phyloP scores from a whole-genome alignment of 495 filamentous ascomycete genomes.

The Cairneyella variabilis region DNA sequence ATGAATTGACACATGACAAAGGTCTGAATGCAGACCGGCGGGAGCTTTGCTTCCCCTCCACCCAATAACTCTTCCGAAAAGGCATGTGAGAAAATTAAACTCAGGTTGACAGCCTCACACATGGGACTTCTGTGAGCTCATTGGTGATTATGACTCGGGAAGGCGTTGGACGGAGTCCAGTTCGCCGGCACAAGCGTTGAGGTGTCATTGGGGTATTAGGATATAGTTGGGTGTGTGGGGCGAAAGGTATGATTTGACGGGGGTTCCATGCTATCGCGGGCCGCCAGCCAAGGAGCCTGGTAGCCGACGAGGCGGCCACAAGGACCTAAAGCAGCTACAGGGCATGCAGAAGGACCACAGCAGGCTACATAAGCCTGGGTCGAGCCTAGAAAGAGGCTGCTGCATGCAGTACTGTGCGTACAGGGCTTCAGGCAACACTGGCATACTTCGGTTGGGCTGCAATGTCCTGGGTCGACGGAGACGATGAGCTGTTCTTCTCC shows the following conservation, averaged over 20 bases:
- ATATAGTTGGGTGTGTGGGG: too few relatives aligned
- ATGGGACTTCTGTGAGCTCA: background rate
- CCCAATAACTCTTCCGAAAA: slow-evolving; percentile 15
- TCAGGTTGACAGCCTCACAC: slow-evolving; percentile 12
- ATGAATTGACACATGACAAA: slow-evolving; percentile 16
- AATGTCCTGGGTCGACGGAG: too few relatives aligned
- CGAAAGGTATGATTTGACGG: too few relatives aligned
- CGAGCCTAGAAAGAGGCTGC: too few relatives aligned
- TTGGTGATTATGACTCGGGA: slow-evolving; percentile 11
- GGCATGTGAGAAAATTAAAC: slow-evolving; percentile 10
- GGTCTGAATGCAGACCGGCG: slow-evolving; percentile 8
- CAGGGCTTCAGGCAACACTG: too few relatives aligned
- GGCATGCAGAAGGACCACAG: background rate
- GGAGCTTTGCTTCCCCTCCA: background rate
- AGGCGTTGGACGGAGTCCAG: background rate
- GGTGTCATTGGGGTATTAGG: background rate
- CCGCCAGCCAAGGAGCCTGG: background rate
- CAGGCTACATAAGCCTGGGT: too few relatives aligned
- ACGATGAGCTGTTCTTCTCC: slow-evolving; percentile 6
- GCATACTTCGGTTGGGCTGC: slow-evolving; percentile 12
- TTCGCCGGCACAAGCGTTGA: background rate
- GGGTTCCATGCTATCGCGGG: background rate
- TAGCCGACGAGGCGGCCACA: background rate
- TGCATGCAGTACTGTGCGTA: too few relatives aligned
- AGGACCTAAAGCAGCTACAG: background rate